These are phyloP conservation scores for Phoma herbarum DNA, from an alignment of 2,329 filamentous ascomycete genomes.

Conservation along the genomic window DNA sequence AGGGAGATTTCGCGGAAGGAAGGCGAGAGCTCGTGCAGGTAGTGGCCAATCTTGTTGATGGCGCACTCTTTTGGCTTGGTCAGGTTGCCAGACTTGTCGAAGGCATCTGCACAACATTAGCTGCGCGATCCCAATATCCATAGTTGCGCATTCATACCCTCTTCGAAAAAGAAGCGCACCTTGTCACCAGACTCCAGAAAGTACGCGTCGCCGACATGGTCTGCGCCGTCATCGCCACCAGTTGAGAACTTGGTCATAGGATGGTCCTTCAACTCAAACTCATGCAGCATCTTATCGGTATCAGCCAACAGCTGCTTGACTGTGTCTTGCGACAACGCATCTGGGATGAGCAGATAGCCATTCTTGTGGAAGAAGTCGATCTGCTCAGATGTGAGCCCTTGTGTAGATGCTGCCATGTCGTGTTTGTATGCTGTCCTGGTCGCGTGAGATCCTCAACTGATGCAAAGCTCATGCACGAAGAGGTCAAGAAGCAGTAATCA, in stretches of 20 bases:
- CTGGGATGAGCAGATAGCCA: constrained; percentile 88
- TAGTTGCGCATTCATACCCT: constrained; percentile 56
- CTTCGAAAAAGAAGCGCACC: constrained; percentile 96
- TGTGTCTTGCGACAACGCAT: constrained; percentile 73
- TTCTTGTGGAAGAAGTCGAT: constrained; percentile 77
- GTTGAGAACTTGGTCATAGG: constrained; percentile 95
- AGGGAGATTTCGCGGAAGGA: constrained; percentile 62
- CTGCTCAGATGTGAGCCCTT: constrained; percentile 75
- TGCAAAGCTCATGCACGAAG: neutral
- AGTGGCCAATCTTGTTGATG: constrained; percentile 74
- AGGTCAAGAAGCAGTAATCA: constrained; percentile 7
- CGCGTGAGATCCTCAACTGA: neutral
- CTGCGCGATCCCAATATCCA: neutral
- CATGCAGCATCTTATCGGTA: constrained; percentile 75
- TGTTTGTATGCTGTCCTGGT: neutral
- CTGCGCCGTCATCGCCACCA: constrained; percentile 69
- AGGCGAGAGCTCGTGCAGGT: constrained; percentile 58
- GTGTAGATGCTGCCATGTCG: constrained; percentile 30
- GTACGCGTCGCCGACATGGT: constrained; percentile 95
- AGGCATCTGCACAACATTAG: constrained; percentile 68
- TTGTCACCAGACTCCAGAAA: constrained; percentile 92
- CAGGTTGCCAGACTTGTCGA: constrained; percentile 70
- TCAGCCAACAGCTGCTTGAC: constrained; percentile 75
- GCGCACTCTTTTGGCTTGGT: constrained; percentile 81
- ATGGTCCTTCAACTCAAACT: constrained; percentile 82